These are phyloP conservation scores for Aspergillus alliaceus DNA, from an alignment of 2,329 filamentous ascomycete genomes.

Conservation along the genomic window DNA sequence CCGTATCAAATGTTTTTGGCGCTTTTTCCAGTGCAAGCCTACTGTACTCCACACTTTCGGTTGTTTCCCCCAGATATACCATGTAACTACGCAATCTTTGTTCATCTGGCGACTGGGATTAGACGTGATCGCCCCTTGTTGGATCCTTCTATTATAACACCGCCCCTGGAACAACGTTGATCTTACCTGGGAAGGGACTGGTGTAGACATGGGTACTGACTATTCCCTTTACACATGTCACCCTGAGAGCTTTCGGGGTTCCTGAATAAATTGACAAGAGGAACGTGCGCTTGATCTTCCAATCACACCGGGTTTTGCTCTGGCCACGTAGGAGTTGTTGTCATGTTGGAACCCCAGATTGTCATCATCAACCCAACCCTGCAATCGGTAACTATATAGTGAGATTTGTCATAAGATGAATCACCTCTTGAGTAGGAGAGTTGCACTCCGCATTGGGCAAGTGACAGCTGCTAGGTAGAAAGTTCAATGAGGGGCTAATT, in stretches of 20 bases:
- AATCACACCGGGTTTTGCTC: not conserved
- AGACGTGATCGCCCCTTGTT: not conserved
- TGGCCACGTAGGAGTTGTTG: not conserved
- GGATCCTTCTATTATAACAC: not conserved
- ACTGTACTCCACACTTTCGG: conserved; percentile 2
- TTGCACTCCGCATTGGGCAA: conserved; percentile 1
- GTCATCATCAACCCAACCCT: not conserved
- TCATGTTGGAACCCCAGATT: not conserved
- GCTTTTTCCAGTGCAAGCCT: not conserved
- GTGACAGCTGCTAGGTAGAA: not conserved
- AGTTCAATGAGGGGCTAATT: not conserved
- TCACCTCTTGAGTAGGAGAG: not conserved
- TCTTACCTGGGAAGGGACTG: not conserved
- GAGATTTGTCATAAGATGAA: not conserved
- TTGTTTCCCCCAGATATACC: conserved; percentile 3
- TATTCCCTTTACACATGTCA: not conserved
- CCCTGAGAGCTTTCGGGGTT: not conserved
- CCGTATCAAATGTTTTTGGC: not conserved
- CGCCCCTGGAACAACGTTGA: not conserved
- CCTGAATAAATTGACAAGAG: not conserved
- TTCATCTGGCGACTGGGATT: not conserved
- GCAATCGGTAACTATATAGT: not conserved
- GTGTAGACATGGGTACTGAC: not conserved
- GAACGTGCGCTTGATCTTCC: not conserved
- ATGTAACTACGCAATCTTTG: not conserved